These are phyloP conservation scores for Lentinula sp. DNA, from an alignment of 768 basidiomycete genomes.

Conservation along the genomic window DNA sequence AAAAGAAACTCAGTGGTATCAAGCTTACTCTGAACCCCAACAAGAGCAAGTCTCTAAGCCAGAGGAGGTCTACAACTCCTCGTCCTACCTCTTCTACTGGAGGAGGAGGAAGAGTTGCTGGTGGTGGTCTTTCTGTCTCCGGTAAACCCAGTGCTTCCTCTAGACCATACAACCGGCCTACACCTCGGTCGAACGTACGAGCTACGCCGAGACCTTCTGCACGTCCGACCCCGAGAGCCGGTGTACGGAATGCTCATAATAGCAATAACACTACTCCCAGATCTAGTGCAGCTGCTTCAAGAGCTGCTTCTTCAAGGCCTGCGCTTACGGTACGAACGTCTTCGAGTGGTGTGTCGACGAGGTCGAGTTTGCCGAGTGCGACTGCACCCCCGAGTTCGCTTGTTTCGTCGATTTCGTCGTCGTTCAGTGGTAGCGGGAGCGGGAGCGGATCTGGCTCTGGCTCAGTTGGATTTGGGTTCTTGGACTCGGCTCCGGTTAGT, in stretches of 20 bases:
- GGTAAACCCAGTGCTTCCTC: too few species aligned
- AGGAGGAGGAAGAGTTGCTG: too few species aligned
- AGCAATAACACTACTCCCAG: too few species aligned
- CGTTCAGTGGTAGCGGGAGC: neutral
- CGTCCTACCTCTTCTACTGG: neutral
- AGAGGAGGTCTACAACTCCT: slow-evolving; percentile 1
- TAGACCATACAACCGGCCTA: neutral
- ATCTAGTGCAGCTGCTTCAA: too few species aligned
- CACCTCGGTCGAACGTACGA: neutral
- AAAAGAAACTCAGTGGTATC: neutral
- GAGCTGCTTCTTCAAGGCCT: neutral
- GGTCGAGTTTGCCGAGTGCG: neutral
- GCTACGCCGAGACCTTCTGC: neutral
- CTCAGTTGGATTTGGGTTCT: too few species aligned
- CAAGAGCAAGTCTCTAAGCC: neutral
- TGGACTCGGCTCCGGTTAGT: neutral
- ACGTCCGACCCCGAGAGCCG: neutral
- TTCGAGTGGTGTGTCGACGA: neutral
- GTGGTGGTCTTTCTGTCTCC: neutral
- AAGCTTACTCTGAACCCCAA: neutral
- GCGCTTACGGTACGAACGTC: neutral
- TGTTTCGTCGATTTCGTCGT: neutral
- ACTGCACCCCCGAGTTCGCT: neutral
- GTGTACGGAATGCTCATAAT: too few species aligned
- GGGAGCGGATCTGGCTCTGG: too few species aligned